Base-by-base conservation (phyloP, 176 grass and related monocot species). In the Triticum monococcum region DNA sequence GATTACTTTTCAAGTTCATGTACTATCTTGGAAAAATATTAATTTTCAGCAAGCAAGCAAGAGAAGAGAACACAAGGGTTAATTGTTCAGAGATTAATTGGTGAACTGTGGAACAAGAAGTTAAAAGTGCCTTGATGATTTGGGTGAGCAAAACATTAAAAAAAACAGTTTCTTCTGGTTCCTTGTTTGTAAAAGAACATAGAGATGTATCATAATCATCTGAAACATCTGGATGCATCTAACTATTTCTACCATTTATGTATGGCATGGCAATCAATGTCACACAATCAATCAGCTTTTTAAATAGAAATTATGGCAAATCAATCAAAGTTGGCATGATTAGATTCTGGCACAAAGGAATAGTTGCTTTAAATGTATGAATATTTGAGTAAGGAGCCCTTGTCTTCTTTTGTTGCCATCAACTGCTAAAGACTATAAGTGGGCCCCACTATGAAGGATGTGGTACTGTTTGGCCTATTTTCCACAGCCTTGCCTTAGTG, bases 41-140 rank as follows among this genome's bases (percentile, higher is more conserved):
- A 79, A 79, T 71, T 88, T 79, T 72, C 66, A 78, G 62, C 41
- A 1, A 84, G 50, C 50, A 61, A 63, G 50, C 61, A 79, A 63
- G 52, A 79, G 68, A 72, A 67, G 32, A 76, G 71, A 82, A 82
- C 82, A 43, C 32, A 68, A 76, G 65, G 33, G 71, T 72, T 2
- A n/a, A 20, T 78, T 32, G 69, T 7, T 3, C 69, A 74, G 17
- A 73, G 10, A 74, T 62, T 84, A 73, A 59, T 9, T 45, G 38
- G 59, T 9, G 35, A 83, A 59, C 24, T 38, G 59, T 80, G n/a
- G 78, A 80, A 28, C 36, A 78, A 59, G 24, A 43, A 38, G 36
- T 28, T 36, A 64, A 24, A 24, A n/a, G 77, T 9, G 12, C 33
- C 22, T 64, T 64, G 57, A 79, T 79, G 33, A 63, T 79, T 62